A percentile compares a stretch with the other conserved stretches of the same genome.
These are phyloP conservation scores for Parmelia sp. DNA, from an alignment of 495 filamentous ascomycete genomes.

Conservation along the genomic window DNA sequence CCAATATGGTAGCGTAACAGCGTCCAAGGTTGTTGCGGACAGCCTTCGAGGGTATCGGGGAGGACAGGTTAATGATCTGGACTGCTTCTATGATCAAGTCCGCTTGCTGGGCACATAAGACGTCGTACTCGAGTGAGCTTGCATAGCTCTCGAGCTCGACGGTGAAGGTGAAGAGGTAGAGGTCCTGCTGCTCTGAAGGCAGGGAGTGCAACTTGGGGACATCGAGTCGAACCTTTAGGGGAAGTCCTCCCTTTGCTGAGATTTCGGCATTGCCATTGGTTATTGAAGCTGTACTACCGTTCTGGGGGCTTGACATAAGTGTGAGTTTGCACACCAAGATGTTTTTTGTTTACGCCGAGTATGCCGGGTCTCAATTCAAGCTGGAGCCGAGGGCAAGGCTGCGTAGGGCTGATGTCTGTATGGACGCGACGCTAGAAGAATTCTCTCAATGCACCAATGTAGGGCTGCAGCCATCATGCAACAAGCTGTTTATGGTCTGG, in stretches of 20 bases:
- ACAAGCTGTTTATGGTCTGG: background rate
- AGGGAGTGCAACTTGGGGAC: conserved; percentile 79
- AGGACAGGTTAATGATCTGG: conserved; percentile 78
- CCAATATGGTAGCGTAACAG: conserved; percentile 77
- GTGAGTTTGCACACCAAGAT: background rate
- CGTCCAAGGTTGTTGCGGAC: conserved; percentile 81
- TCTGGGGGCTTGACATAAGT: conserved; percentile 24
- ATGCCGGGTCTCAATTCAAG: background rate
- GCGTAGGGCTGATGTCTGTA: background rate
- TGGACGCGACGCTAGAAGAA: background rate
- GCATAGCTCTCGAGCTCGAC: conserved; percentile 78
- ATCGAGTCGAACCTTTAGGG: conserved; percentile 58
- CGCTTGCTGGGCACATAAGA: conserved; percentile 78
- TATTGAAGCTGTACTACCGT: conserved; percentile 1
- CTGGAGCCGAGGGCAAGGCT: background rate
- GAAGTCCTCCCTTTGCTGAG: conserved; percentile 6
- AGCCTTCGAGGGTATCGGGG: conserved; percentile 79
- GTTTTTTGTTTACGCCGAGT: background rate
- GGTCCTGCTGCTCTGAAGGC: conserved; percentile 90
- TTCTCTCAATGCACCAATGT: background rate
- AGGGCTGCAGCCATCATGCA: background rate
- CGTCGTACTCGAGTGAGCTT: conserved; percentile 62
- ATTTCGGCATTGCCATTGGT: conserved; percentile 17
- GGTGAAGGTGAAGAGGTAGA: conserved; percentile 85
- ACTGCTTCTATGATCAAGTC: conserved; percentile 85